Base-by-base conservation (phyloP, 2,329 filamentous ascomycete genomes). In the Ilyonectria destructans region DNA sequence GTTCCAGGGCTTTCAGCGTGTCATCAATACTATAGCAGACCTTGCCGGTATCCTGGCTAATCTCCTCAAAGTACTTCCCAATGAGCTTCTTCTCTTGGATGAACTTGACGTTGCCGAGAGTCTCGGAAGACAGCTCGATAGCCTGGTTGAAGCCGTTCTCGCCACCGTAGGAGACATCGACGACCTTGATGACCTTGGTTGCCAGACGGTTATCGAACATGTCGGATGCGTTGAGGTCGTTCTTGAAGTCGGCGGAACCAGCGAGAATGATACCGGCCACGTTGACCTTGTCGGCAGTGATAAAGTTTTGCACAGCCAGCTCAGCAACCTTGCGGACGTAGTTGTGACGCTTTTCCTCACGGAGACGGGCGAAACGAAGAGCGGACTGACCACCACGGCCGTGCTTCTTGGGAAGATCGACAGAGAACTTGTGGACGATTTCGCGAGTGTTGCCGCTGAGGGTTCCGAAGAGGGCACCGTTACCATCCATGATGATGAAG, bases 31-130 rank as follows among this genome's bases (percentile, higher is more conserved):
- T 95, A 82, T 99, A 99, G 87, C 96, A 99, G 75, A 99, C 91
- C 80, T 95, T 96, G 75, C 96, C 96, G 59, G 93, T 97, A 80
- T 99, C 96, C 84, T 97, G 95, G 82, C 94, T 97, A 79, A 99
- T 98, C 84, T 99, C 96, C 82, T 99, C 95, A 78, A 99, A 99
- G 88, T 99, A 99, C 81, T 93, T 95, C 82, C 96, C 96, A 79
- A 99, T 99, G 71, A 99, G 91, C 87, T 98, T 99, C 92, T 99
- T 99, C 89, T 99, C 96, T 85, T 99, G 96, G 82, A 99, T 98
- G 83, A 99, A 99, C 86, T 99, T 99, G 89, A 99, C 96, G 81
- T 98, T 99, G 84, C 95, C 93, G 55, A 99, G 89, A 8, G 96
- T 99, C 87, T 99, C 97, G 8, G 95, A 90, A 29, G 96, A 92